A percentile compares a stretch with the other conserved stretches of the same genome.
Conservation (phyloP, 495 filamentous ascomycete genomes). For the Talaromyces borbonicus region DNA sequence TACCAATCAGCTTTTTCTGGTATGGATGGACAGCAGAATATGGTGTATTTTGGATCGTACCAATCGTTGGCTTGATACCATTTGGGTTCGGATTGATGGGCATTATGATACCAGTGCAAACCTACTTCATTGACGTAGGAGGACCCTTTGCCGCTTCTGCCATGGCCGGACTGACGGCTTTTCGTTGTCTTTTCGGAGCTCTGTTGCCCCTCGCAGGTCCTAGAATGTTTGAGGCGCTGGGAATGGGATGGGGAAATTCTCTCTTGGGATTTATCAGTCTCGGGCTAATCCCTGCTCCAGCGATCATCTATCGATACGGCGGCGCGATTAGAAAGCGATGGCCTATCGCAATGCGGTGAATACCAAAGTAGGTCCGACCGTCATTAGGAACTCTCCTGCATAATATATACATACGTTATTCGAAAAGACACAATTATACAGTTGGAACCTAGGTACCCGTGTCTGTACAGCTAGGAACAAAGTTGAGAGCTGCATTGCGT, state of each 20-base stretch:
- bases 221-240: slow-evolving; percentile 31
- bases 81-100: slow-evolving; percentile 31
- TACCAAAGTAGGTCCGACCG: no score
- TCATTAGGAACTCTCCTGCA: no score
- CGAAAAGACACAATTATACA: no score
- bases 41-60: slow-evolving; percentile 40
- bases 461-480: no score
- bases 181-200: slow-evolving; percentile 35
- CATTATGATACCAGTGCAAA: slow-evolving; percentile 20
- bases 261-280: slow-evolving; percentile 39
- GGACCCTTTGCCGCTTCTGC: slow-evolving; percentile 50
- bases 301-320: slow-evolving; percentile 33
- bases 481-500: no score
- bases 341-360: background rate
- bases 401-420: no score
- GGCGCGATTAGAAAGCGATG: background rate
- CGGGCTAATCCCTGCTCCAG: slow-evolving; percentile 26
- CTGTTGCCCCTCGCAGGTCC: slow-evolving; percentile 43
- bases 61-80: slow-evolving; percentile 35
- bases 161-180: slow-evolving; percentile 31
- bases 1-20: slow-evolving; percentile 40
- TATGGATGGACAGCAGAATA: slow-evolving; percentile 52
- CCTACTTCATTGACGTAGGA: slow-evolving; percentile 61
- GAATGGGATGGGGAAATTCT: slow-evolving; percentile 36
- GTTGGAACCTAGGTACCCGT: no score